Evolutionary conservation across 805 yeast genomes (phyloP).

Genomic region (Priceomyces fermenticarens): DNA sequence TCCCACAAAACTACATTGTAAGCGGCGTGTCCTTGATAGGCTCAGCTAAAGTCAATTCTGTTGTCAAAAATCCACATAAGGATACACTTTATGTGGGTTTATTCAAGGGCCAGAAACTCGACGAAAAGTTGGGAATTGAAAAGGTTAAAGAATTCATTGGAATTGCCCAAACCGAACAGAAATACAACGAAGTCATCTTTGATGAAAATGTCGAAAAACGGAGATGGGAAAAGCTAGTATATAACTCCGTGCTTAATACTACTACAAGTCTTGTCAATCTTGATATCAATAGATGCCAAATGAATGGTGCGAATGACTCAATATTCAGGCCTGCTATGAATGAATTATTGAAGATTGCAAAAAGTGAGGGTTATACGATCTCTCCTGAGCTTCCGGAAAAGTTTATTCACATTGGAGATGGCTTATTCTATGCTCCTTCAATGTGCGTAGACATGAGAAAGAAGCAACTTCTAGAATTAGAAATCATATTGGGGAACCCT

Average conservation of each 20-base stretch:
- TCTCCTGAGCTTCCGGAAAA: conserved; percentile 46
- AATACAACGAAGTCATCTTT: conserved; percentile 18
- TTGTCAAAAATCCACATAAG: conserved; percentile 15
- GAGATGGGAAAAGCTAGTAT: conserved; percentile 39
- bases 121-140: conserved; percentile 11
- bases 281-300: conserved; percentile 36
- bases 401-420: conserved; percentile 50
- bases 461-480: conserved; percentile 36
- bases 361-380: conserved; percentile 60
- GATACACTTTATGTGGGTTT: conserved; percentile 22
- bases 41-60: conserved; percentile 26
- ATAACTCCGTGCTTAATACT: conserved; percentile 35
- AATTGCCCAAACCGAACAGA: conserved; percentile 25
- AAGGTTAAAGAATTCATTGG: conserved; percentile 18
- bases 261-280: conserved; percentile 30
- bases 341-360: conserved; percentile 64
- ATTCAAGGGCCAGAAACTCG: conserved; percentile 12
- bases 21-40: conserved; percentile 37
- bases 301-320: conserved; percentile 26
- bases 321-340: conserved; percentile 58
- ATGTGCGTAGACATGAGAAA: conserved; percentile 39
- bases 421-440: conserved; percentile 39
- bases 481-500: conserved; percentile 39
- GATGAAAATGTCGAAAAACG: conserved; percentile 29
- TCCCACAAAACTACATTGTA: conserved; percentile 31